Evolutionary conservation across 164 flowering plant genomes (phyloP).

Genomic region (Echeveria elegans): DNA sequence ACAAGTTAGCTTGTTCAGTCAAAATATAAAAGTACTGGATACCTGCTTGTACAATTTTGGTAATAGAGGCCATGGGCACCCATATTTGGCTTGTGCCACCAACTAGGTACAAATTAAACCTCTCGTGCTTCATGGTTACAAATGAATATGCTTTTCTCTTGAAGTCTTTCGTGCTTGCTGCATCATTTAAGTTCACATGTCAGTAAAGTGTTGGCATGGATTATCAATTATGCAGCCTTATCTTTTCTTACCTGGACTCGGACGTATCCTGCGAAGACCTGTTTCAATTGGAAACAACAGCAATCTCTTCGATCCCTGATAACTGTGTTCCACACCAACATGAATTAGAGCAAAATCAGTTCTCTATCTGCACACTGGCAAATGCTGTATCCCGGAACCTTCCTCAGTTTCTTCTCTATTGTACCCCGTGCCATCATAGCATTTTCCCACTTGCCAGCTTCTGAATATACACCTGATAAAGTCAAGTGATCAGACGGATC

Average conservation of each 20-base stretch:
- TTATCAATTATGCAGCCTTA: background rate
- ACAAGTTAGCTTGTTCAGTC: no score
- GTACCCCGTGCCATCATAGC: slow-evolving; percentile 29
- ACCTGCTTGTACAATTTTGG: no score
- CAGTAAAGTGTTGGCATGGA: background rate
- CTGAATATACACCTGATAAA: slow-evolving; percentile 41
- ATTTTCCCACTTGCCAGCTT: slow-evolving; percentile 42
- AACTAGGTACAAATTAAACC: background rate
- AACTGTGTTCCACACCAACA: no score
- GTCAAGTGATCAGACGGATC: slow-evolving; percentile 36
- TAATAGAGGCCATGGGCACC: no score
- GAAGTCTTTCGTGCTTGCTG: no score
- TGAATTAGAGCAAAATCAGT: slow-evolving; percentile 10
- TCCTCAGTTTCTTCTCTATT: slow-evolving; percentile 36
- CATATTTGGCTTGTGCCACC: no score
- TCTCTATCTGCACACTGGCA: slow-evolving; percentile 13
- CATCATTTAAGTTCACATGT: background rate
- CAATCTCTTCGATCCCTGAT: background rate
- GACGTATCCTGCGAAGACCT: background rate
- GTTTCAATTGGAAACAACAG: background rate
- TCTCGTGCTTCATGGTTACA: background rate
- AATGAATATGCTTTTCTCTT: no score
- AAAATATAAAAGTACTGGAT: no score
- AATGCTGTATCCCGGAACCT: slow-evolving; percentile 50
- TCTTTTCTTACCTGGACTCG: background rate